Base-by-base conservation (phyloP, 2,329 filamentous ascomycete species). In the Neonectria coccinea region DNA sequence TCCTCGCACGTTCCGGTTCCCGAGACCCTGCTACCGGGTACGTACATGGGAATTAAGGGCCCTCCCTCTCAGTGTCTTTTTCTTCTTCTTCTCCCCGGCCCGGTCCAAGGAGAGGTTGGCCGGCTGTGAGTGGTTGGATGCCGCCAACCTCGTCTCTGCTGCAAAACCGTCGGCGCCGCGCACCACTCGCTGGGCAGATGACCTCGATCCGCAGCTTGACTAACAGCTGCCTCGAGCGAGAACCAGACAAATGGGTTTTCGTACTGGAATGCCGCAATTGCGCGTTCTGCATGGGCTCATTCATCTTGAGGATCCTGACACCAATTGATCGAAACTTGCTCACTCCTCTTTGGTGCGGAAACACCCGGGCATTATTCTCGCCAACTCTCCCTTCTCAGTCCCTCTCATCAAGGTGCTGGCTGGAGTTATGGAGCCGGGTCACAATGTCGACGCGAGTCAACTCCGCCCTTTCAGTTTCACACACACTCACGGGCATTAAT, bases 401-500 rank as follows among this genome's bases (percentile, higher is more conserved):
- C 63, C 42, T 45, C 33, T 59, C 42, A 56, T 60, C 44, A 66
- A 58, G 59, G 56, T 53, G 42, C 44, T 48, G 18, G 25, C 22
- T 22, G 22, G 22, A 29, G 27, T 29, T 29, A 56, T 56, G 44
- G 48, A 36, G 22, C 60, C 45, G 45, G 27, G 45, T 59, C 39
- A 48, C 52, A 45, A 10, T 6, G 18, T 56, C 62, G 41, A 63
- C 48, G 48, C 27, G 33, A 44, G 39, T 47, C 41, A 20, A 60
- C 50, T 50, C 57, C 27, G 27, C 62, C 56, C 44, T 59, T 67
- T 39, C 36, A 16, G 14, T 31, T 31, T 31, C 62, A 56, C 56
- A 52, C 64, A 66, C 62, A 56, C 56, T 48, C 64, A 65, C 55
- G 65, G 56, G 62, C 61, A 69, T 66, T 68, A 68, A 69, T 66